phyloP scores from a whole-genome alignment of 495 filamentous ascomycete species.

The Trichoderma erinaceum region DNA sequence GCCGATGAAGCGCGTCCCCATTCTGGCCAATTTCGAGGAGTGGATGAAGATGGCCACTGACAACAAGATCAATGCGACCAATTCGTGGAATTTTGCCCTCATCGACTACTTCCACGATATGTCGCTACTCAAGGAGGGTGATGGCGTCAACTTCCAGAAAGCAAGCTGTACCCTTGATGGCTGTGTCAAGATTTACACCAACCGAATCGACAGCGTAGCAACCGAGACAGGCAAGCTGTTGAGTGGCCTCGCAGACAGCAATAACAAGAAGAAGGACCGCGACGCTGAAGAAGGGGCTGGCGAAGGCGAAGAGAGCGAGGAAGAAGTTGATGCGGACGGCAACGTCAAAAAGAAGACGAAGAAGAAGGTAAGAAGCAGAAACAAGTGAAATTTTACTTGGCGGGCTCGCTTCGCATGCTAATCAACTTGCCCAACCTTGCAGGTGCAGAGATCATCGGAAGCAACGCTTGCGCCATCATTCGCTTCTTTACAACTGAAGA shows the following conservation, averaged over 20 bases:
- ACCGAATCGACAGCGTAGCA: constrained; percentile 94
- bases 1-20: constrained; percentile 92
- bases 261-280: constrained; percentile 61
- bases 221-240: constrained; percentile 94
- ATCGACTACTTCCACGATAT: constrained; percentile 99
- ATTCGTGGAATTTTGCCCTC: constrained; percentile 98
- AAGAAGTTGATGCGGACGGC: constrained; percentile 74
- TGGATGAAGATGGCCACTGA: constrained; percentile 99
- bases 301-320: constrained; percentile 69
- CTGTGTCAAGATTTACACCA: constrained; percentile 99
- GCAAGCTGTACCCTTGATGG: constrained; percentile 97
- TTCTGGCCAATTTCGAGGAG: constrained; percentile 97
- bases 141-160: constrained; percentile 97
- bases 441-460: constrained; percentile 72
- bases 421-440: neutral
- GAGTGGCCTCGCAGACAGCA: constrained; percentile 88
- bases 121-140: constrained; percentile 92
- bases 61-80: constrained; percentile 99
- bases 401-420: neutral
- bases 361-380: constrained; percentile 50
- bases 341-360: constrained; percentile 63
- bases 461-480: constrained; percentile 86
- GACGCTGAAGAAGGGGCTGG: constrained; percentile 53
- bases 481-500: constrained; percentile 83
- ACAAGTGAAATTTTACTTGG: neutral